A percentile compares a stretch with the other conserved stretches of the same genome.
Evolutionary conservation across 768 basidiomycete genomes (phyloP).

Genomic region (Cystofilobasidium ferigula): DNA sequence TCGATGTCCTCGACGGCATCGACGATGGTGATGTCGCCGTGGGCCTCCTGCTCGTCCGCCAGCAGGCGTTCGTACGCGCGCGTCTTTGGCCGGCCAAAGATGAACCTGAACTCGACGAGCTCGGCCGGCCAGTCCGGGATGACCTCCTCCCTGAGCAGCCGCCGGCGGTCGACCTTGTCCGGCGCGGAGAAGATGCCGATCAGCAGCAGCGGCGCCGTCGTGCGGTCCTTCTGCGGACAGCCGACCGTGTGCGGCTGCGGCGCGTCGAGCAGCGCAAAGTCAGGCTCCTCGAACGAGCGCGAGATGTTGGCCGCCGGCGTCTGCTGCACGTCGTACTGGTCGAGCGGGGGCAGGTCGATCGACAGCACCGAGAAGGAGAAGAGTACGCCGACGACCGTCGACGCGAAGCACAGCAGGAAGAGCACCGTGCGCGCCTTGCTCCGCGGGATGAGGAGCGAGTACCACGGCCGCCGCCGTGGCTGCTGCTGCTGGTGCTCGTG

Average conservation of each 20-base stretch:
- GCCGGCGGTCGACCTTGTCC: slow-evolving; percentile 34
- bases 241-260: slow-evolving; percentile 37
- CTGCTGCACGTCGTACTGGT: slow-evolving; percentile 17
- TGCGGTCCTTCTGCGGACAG: slow-evolving; percentile 26
- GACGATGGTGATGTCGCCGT: slow-evolving; percentile 27
- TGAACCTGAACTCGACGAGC: slow-evolving; percentile 38
- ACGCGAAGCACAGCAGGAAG: not conserved
- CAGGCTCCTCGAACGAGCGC: slow-evolving; percentile 38
- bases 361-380: slow-evolving; percentile 13
- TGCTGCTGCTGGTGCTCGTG: not conserved
- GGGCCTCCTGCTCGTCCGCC: slow-evolving; percentile 32
- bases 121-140: slow-evolving; percentile 35
- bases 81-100: slow-evolving; percentile 35
- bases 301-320: slow-evolving; percentile 1
- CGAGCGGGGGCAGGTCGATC: slow-evolving; percentile 15
- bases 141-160: slow-evolving; percentile 26
- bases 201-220: slow-evolving; percentile 31
- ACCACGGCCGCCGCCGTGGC: not conserved
- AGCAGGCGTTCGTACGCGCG: slow-evolving; percentile 30
- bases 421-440: slow-evolving; percentile 15
- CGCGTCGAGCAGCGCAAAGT: slow-evolving; percentile 36
- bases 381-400: not conserved
- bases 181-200: slow-evolving; percentile 38
- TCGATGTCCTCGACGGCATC: slow-evolving; percentile 36
- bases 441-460: slow-evolving; percentile 18